Conservation (phyloP, 306 rosid genomes). For the Medicago arabica region DNA sequence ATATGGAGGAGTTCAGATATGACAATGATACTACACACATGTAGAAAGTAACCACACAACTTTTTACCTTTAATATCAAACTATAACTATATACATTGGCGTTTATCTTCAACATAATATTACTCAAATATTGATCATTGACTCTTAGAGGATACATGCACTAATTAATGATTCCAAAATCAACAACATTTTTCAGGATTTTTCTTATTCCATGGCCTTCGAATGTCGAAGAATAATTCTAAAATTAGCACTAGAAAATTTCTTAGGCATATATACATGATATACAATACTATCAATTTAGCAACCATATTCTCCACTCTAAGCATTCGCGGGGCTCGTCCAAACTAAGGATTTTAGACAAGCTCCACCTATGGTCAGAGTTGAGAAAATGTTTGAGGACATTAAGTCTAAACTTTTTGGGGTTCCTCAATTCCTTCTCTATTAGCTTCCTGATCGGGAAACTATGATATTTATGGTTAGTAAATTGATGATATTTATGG, state of each 20-base stretch:
- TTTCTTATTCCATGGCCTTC: slow-evolving; percentile 94
- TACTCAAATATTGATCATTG: slow-evolving; percentile 81
- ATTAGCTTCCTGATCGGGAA: slow-evolving; percentile 90
- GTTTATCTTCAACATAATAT: slow-evolving; percentile 81
- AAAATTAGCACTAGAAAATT: neutral
- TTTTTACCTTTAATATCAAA: neutral
- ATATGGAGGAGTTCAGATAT: neutral
- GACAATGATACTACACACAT: neutral
- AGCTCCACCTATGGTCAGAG: no score
- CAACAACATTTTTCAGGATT: no score
- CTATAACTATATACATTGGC: slow-evolving; percentile 70
- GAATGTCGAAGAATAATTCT: slow-evolving; percentile 29
- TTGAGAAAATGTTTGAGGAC: slow-evolving; percentile 91
- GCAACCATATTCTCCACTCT: slow-evolving; percentile 95
- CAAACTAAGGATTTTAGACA: slow-evolving; percentile 72
- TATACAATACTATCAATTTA: neutral
- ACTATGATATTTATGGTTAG: no score
- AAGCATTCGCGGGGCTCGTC: slow-evolving; percentile 93
- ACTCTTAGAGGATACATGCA: slow-evolving; percentile 83
- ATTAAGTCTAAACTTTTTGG: slow-evolving; percentile 86
- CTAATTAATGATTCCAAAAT: slow-evolving; percentile 75
- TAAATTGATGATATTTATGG: slow-evolving; percentile 94
- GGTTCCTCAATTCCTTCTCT: slow-evolving; percentile 79
- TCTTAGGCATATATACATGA: neutral
- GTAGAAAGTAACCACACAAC: slow-evolving; percentile 8